Percentiles rank a stretch among this genome's conserved stretches.
Conservation (phyloP, 768 basidiomycete species). For the Tulasnella sp. region DNA sequence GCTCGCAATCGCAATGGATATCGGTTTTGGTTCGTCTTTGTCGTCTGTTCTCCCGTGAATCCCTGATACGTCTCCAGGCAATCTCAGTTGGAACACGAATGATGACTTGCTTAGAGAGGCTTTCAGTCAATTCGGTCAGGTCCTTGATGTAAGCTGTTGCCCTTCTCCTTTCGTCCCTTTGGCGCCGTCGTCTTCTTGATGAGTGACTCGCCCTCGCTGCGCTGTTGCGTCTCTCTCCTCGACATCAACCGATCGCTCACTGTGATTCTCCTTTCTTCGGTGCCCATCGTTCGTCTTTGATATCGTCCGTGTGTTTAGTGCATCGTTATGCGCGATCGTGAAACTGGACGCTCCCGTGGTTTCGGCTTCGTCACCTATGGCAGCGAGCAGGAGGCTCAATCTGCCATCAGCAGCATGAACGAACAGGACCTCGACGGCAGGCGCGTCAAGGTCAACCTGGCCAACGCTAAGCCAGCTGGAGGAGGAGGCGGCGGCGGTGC, state of each 20-base stretch:
- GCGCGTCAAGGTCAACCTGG: conserved; percentile 72
- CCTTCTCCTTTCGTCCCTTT: conserved; percentile 11
- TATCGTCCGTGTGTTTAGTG: conserved; percentile 44
- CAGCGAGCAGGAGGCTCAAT: conserved; percentile 52
- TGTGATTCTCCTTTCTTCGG: conserved; percentile 9
- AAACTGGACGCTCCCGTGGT: conserved; percentile 92
- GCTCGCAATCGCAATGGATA: conserved; percentile 20
- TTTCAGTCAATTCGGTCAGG: conserved; percentile 69
- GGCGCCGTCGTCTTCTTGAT: conserved; percentile 11
- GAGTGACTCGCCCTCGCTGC: conserved; percentile 17
- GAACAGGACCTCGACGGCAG: conserved; percentile 92
- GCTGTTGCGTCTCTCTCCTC: background rate
- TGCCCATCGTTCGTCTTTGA: conserved; percentile 29
- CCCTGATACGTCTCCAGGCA: conserved; percentile 52
- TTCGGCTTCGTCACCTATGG: conserved; percentile 90
- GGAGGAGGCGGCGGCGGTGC: conserved; percentile 25
- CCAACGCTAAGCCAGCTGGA: conserved; percentile 31
- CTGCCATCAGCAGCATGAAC: conserved; percentile 67
- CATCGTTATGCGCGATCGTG: conserved; percentile 97
- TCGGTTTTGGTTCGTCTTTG: conserved; percentile 43
- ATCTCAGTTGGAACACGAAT: conserved; percentile 93
- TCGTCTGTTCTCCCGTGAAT: conserved; percentile 21
- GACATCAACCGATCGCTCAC: background rate
- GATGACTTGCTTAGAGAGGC: conserved; percentile 87
- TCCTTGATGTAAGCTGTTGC: conserved; percentile 77